phyloP scores from a whole-genome alignment of 371 early-diverging fungal species.

The Mortierella sp. region DNA sequence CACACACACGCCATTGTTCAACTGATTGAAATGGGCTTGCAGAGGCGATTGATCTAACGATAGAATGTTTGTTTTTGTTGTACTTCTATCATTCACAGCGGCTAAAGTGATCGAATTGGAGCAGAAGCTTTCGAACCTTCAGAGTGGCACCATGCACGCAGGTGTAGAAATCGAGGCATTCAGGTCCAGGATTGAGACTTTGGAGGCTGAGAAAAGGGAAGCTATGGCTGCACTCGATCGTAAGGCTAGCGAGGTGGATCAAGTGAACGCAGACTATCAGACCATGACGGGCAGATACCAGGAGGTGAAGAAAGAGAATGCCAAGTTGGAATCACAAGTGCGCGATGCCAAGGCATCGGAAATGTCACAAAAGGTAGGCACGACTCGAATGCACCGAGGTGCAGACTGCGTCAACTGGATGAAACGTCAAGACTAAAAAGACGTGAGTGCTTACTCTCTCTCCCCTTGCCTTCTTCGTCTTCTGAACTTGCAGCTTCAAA shows the following conservation, averaged over 20 bases:
- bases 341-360: constrained; percentile 50
- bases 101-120: constrained; percentile 37
- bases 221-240: constrained; percentile 33
- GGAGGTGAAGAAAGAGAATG: constrained; percentile 39
- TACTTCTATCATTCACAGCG: background rate
- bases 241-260: constrained; percentile 41
- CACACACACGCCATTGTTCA: background rate
- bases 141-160: constrained; percentile 42
- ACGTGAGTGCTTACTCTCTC: too few relatives aligned
- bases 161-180: constrained; percentile 31
- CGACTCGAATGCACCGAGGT: too few relatives aligned
- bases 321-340: constrained; percentile 40
- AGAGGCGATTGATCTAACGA: background rate
- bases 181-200: constrained; percentile 30
- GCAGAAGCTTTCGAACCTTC: constrained; percentile 21
- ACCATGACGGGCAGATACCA: constrained; percentile 29
- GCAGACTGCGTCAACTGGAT: too few relatives aligned
- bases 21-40: background rate
- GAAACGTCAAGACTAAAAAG: background rate
- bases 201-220: constrained; percentile 46
- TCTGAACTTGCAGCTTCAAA: constrained; percentile 38
- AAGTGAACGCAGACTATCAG: constrained; percentile 42
- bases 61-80: background rate
- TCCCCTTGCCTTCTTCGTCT: too few relatives aligned
- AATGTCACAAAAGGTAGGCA: constrained; percentile 37